phyloP scores from a whole-genome alignment of 345 rosid genomes.

The Citrus maxima region DNA sequence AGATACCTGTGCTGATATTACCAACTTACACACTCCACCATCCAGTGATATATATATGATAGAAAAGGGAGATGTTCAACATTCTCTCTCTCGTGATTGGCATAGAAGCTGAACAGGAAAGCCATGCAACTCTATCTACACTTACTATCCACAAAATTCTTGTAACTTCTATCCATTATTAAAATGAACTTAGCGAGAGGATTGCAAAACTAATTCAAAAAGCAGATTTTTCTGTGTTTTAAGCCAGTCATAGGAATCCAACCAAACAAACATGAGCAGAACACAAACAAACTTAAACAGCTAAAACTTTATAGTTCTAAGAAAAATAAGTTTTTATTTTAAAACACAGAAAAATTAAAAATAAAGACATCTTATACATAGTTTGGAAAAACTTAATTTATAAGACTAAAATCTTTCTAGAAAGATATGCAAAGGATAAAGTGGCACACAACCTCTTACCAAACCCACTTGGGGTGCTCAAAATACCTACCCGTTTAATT shows the following conservation, averaged over 20 bases:
- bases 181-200: not conserved
- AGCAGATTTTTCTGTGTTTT: not conserved
- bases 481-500: constrained; percentile 96
- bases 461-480: constrained; percentile 55
- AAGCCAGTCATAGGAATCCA: constrained; percentile 7
- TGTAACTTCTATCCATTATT: constrained; percentile 1
- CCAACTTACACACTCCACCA: constrained; percentile 40
- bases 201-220: constrained; percentile 6
- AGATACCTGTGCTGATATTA: constrained; percentile 44
- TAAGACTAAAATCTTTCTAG: not conserved
- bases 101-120: constrained; percentile 15
- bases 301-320: not conserved
- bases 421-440: constrained; percentile 22
- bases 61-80: constrained; percentile 21
- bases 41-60: constrained; percentile 17
- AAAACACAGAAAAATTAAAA: not conserved
- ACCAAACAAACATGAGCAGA: constrained; percentile 10
- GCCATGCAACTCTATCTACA: constrained; percentile 16
- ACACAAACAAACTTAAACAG: not conserved
- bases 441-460: constrained; percentile 70
- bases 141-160: constrained; percentile 14
- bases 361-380: not conserved
- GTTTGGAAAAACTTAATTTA: not conserved
- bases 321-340: not conserved
- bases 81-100: constrained; percentile 8